A percentile compares a stretch with the other conserved stretches of the same genome.
Evolutionary conservation across 2,329 filamentous ascomycete genomes (phyloP).

Genomic region (Coleophoma eucalyptorum): DNA sequence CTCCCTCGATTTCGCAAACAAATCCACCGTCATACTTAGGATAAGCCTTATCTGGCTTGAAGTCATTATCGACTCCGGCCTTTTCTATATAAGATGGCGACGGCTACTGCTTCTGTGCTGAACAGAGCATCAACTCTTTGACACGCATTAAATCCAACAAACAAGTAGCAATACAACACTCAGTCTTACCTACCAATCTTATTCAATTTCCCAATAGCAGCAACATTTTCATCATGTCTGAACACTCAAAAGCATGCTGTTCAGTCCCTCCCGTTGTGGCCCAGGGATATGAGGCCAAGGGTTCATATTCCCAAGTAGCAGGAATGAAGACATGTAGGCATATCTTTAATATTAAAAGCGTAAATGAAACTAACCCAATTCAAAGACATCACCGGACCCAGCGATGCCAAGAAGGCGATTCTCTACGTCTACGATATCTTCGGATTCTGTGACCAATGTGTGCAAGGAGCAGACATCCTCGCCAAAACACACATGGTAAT

Average conservation of each 20-base stretch:
- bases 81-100: no score
- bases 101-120: no score
- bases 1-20: no score
- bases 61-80: no score
- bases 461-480: constrained; percentile 68
- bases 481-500: constrained; percentile 71
- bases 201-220: no score
- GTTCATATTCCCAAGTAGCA: constrained; percentile 51
- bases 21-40: no score
- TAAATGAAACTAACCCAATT: neutral
- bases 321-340: constrained; percentile 49
- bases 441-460: constrained; percentile 65
- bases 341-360: neutral
- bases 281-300: constrained; percentile 50
- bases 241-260: constrained; percentile 40
- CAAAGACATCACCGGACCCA: constrained; percentile 40
- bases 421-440: constrained; percentile 62
- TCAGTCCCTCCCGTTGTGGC: constrained; percentile 53
- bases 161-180: no score
- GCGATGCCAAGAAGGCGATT: constrained; percentile 51
- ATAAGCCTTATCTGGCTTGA: no score
- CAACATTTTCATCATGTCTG: no score
- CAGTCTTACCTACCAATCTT: no score
- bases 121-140: no score
- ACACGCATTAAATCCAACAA: no score